These are phyloP conservation scores for Coemansia sp. DNA, from an alignment of 192 early-diverging fungal species.

Conservation along the genomic window DNA sequence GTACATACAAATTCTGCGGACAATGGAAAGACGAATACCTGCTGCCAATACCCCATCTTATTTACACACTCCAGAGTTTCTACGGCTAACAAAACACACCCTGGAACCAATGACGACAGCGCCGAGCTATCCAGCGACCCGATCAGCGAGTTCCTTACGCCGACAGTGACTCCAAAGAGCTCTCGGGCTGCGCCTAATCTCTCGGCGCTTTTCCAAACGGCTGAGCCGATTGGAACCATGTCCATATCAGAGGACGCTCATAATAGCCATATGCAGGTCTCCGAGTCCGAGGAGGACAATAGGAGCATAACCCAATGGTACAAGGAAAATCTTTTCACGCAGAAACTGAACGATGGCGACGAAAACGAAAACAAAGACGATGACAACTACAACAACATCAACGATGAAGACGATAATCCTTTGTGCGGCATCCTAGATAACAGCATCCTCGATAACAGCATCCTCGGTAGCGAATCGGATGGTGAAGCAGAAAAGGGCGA, in stretches of 20 bases:
- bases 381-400: not conserved
- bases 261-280: not conserved
- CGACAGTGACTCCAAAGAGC: slow-evolving; percentile 11
- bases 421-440: not conserved
- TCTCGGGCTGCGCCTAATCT: not conserved
- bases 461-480: slow-evolving; percentile 1
- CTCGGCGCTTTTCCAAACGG: not conserved
- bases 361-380: not conserved
- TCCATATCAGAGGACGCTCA: not conserved
- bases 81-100: not conserved
- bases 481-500: not conserved
- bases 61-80: not conserved
- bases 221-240: not conserved
- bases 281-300: not conserved
- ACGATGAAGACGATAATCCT: not conserved
- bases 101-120: not conserved
- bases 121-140: slow-evolving; percentile 41
- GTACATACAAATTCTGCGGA: not conserved
- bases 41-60: too few species aligned
- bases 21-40: not conserved
- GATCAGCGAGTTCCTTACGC: slow-evolving; percentile 44
- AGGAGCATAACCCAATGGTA: slow-evolving; percentile 49
- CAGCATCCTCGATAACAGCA: not conserved
- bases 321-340: slow-evolving; percentile 19
- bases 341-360: not conserved